These are phyloP conservation scores for Mycena chlorophos DNA, from an alignment of 768 basidiomycete genomes.

Conservation along the genomic window DNA sequence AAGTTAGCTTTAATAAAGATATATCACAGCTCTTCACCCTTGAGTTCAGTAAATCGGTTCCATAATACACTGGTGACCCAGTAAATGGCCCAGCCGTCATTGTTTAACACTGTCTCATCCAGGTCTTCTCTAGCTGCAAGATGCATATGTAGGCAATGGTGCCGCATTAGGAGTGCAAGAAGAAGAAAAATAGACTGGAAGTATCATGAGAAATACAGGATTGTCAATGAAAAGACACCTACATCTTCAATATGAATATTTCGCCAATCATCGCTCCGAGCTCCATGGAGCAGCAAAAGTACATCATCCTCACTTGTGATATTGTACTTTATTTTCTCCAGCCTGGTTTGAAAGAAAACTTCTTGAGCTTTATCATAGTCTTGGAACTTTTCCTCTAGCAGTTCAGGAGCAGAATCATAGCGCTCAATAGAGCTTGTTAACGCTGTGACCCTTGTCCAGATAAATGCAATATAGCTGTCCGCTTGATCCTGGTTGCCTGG, in stretches of 20 bases:
- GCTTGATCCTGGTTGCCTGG: slow-evolving; percentile 15
- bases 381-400: slow-evolving; percentile 5
- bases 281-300: background rate
- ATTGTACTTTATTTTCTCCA: slow-evolving; percentile 8
- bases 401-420: background rate
- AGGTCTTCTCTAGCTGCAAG: slow-evolving; percentile 4
- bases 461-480: slow-evolving; percentile 1
- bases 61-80: slow-evolving; percentile 8
- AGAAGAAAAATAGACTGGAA: slow-evolving; percentile 4
- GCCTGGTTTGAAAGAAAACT: background rate
- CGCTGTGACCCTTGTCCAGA: slow-evolving; percentile 5
- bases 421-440: slow-evolving; percentile 4
- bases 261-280: background rate
- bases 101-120: background rate
- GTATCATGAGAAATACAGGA: background rate
- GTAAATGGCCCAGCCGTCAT: background rate
- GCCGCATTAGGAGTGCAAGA: slow-evolving; percentile 5
- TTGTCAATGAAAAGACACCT: background rate
- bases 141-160: slow-evolving; percentile 15
- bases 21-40: slow-evolving; percentile 4
- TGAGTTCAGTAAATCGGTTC: slow-evolving; percentile 1
- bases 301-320: slow-evolving; percentile 9
- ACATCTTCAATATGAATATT: background rate
- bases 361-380: slow-evolving; percentile 13
- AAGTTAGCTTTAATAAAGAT: background rate